Percentiles rank a stretch among this genome's conserved stretches.
Conservation (phyloP, 495 filamentous ascomycete species). For the Hypoxylon cercidicola region DNA sequence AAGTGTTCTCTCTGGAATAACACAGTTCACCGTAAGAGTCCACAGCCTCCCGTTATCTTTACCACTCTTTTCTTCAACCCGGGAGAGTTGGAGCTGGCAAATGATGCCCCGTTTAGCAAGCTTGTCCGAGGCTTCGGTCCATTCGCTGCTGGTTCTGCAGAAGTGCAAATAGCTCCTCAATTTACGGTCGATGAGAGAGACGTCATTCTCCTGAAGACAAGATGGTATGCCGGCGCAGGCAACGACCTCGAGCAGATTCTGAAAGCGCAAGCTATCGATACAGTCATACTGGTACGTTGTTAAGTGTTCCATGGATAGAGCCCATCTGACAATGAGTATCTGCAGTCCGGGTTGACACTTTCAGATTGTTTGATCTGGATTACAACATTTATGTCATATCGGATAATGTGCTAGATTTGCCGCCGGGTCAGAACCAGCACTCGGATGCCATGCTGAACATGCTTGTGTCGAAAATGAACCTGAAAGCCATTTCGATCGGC, state of each 20-base stretch:
- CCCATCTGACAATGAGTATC: neutral
- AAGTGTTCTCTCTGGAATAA: conserved; percentile 50
- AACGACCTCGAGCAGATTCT: conserved; percentile 58
- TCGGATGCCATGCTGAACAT: conserved; percentile 42
- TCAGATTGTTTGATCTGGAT: conserved; percentile 57
- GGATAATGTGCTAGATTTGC: conserved; percentile 56
- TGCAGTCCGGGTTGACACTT: conserved; percentile 54
- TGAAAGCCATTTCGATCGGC: conserved; percentile 29
- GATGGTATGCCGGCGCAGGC: conserved; percentile 55
- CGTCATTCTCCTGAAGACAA: conserved; percentile 54
- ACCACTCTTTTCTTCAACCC: conserved; percentile 52
- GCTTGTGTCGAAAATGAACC: conserved; percentile 49
- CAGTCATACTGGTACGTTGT: conserved; percentile 54
- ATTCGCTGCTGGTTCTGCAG: conserved; percentile 31
- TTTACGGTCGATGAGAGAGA: conserved; percentile 51
- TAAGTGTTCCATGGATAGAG: too few relatives aligned
- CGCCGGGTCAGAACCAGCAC: conserved; percentile 44
- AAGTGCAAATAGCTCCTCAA: conserved; percentile 44
- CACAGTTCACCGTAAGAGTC: conserved; percentile 49
- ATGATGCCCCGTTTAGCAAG: conserved; percentile 47
- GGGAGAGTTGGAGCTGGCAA: conserved; percentile 47
- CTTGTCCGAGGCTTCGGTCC: conserved; percentile 41
- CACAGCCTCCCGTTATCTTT: conserved; percentile 53
- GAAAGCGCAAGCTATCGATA: conserved; percentile 52
- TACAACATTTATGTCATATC: conserved; percentile 56